A percentile compares a stretch with the other conserved stretches of the same genome.
phyloP scores from a whole-genome alignment of 2,329 filamentous ascomycete species.

The Bisporella sp. region DNA sequence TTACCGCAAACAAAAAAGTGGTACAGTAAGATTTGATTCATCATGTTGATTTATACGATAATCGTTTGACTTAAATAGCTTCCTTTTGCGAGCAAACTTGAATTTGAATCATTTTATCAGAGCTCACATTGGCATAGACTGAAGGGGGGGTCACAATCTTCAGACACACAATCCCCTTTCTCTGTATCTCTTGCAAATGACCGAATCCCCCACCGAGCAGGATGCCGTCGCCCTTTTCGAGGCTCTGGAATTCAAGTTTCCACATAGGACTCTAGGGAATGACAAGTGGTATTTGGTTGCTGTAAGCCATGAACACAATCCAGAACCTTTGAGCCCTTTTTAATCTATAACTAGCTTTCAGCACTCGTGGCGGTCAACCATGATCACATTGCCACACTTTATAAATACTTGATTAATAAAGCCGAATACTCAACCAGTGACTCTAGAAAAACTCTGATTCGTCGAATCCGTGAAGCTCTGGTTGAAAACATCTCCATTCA shows the following conservation, averaged over 20 bases:
- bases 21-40: no score
- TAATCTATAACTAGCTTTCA: slow-evolving; percentile 12
- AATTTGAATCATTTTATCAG: no score
- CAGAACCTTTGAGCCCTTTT: not conserved
- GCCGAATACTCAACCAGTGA: slow-evolving; percentile 36
- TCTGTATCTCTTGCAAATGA: not conserved
- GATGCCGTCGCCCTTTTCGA: slow-evolving; percentile 35
- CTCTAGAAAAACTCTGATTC: slow-evolving; percentile 40
- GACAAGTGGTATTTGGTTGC: slow-evolving; percentile 40
- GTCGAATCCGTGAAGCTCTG: slow-evolving; percentile 48
- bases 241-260: slow-evolving; percentile 36
- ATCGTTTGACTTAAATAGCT: no score
- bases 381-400: slow-evolving; percentile 44
- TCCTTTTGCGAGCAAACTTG: no score
- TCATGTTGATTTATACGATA: no score
- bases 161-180: no score
- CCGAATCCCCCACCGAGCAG: slow-evolving; percentile 26
- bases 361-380: slow-evolving; percentile 41
- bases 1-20: no score
- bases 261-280: slow-evolving; percentile 30
- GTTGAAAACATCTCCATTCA: slow-evolving; percentile 51
- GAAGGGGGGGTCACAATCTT: no score
- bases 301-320: slow-evolving; percentile 21
- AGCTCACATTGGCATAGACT: no score
- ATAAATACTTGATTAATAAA: slow-evolving; percentile 45